Evolutionary conservation across 768 basidiomycete species (phyloP), one percentile per base, ranked within the genome.

Genomic region (Pluteus cervinus): DNA sequence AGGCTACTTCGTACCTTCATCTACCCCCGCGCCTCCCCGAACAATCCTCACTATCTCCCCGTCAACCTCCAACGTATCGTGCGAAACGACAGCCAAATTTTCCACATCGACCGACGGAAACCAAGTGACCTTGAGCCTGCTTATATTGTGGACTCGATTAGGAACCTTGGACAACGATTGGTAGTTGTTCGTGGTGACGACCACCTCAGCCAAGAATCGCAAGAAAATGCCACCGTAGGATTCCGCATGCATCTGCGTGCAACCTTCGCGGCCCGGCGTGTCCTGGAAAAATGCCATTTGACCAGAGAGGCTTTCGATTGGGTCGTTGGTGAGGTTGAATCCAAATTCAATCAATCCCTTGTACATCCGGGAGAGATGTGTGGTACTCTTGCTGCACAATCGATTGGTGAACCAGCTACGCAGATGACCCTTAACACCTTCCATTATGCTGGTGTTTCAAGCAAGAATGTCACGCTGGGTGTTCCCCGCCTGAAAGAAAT

Each of bases 401-500:
- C 96, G 0, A 99, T 98, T 47, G 96, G 96, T 60, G 96, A 98
- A 68, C 96, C 96, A 0, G 96, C 96, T 4, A 99, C 96, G 1
- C 96, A 99, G 65, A 98, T 99, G 96, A 98, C 96, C 5, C 63
- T 99, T 41, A 99, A 99, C 61, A 98, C 94, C 0, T 99, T 98
- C 87, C 96, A 99, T 63, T 98, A 97, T 58, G 96, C 96, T 43
- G 96, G 96, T 82, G 96, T 99, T 17, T 94, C 96, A n/a, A 91
- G 87, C 54, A 98, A 98, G 67, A 97, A 96, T 63, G 96, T 99
- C 34, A 99, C 96, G 0, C 88, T 98, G 42, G 96, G 96, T 81
- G 96, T 99, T 2, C 96, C 96, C 2, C 93, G 96, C 61, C 61
- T 99, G 46, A 98, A 98, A 68, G 96, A 98, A 63, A 97, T 98